Base-by-base conservation (phyloP, 305 asterid species). In the Coffea humblotiana region DNA sequence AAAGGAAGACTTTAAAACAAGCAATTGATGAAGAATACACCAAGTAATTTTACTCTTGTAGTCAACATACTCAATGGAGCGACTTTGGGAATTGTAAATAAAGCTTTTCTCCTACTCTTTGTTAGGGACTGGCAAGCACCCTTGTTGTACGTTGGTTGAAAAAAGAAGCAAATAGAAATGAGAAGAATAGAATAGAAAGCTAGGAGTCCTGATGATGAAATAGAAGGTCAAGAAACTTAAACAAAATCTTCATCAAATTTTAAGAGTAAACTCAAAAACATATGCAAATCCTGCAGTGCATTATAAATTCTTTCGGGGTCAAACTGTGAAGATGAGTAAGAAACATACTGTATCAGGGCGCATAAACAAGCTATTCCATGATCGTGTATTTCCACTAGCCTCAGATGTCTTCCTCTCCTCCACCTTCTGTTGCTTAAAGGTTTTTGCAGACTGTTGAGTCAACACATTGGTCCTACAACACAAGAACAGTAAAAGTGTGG, bases 281-380 rank as follows among this genome's bases (percentile, higher is more conserved):
- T 5, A 58, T 21, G 11, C 7, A 52, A 52, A 52, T 52, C 18
- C 19, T 15, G 60, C 21, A 15, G 4, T 3, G 23, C 6, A 15
- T 19, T 52, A 52, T 15, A 52, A 52, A 52, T 58, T 58, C 27
- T 58, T 58, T 21, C 11, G 19, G 25, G 19, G 25, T 56, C 21
- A 56, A 58, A 23, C 27, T 58, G 21, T 2, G 11, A 58, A 18
- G 27, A 19, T 58, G 23, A 58, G 5, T 58, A 58, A 4, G 27
- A 43, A 75, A 82, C 97, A 84, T 85, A 96, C 99, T 70, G 98
- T 94, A 87, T 94, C 99, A 65, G 93, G 87, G 82, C 93, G 97
- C 94, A 96, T 94, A 84, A 84, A 96, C 81, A 94, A 90, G 85
- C 89, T 88, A 82, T 92, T 96, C 99, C 99, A 96, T 60, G 97